A percentile compares a stretch with the other conserved stretches of the same genome.
These are phyloP conservation scores for Gentiana dahurica DNA, from an alignment of 257 asterid species.

Conservation along the genomic window DNA sequence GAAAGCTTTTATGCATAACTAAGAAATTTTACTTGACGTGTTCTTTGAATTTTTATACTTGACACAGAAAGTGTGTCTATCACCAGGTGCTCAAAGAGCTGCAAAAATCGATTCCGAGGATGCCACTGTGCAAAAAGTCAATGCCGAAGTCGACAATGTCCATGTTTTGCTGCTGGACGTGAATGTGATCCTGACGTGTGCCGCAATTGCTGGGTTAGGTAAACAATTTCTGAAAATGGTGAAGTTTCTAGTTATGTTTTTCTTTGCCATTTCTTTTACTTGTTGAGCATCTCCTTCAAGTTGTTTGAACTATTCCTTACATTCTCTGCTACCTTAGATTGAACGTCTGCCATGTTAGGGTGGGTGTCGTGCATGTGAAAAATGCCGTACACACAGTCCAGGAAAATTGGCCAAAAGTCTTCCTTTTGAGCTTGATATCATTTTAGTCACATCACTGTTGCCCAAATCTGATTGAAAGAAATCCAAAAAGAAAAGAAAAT, in stretches of 20 bases:
- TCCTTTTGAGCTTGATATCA: too few relatives aligned
- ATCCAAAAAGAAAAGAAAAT: too few relatives aligned
- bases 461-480: too few relatives aligned
- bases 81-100: constrained; percentile 84
- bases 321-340: not conserved
- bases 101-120: constrained; percentile 96
- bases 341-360: too few relatives aligned
- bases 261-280: not conserved
- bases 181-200: constrained; percentile 99
- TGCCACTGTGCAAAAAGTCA: constrained; percentile 99
- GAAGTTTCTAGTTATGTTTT: not conserved
- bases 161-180: constrained; percentile 98
- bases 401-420: too few relatives aligned
- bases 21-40: too few relatives aligned
- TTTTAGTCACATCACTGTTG: too few relatives aligned
- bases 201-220: constrained; percentile 98
- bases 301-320: not conserved
- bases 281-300: not conserved
- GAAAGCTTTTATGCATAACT: too few relatives aligned
- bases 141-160: constrained; percentile 98
- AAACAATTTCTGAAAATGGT: constrained; percentile 11
- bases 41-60: too few relatives aligned
- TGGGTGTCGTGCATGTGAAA: too few relatives aligned
- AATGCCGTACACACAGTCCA: too few relatives aligned
- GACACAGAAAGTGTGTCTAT: constrained; percentile 3